Conservation (phyloP, 441 rosid genomes). For the Omphalea diandra region DNA sequence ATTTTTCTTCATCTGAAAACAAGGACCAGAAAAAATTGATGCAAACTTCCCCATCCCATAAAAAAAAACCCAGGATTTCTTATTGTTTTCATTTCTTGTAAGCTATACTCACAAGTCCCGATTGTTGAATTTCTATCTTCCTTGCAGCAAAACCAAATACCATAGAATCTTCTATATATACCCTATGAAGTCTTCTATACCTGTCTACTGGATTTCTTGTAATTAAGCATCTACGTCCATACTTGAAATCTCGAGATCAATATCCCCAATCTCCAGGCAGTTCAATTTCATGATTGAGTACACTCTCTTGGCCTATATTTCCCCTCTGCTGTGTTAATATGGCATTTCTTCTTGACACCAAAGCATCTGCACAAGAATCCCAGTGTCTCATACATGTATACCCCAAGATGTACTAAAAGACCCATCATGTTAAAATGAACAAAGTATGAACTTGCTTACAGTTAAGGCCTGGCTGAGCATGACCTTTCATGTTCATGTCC, state of each 20-base stretch:
- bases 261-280: constrained; percentile 76
- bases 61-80: too few relatives aligned
- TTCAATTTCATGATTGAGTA: constrained; percentile 36
- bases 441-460: constrained; percentile 34
- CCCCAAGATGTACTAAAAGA: neutral
- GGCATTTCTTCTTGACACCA: constrained; percentile 45
- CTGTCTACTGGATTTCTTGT: neutral
- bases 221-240: neutral
- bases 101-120: constrained; percentile 13
- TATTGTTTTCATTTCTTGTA: constrained; percentile 19
- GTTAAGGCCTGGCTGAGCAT: constrained; percentile 29
- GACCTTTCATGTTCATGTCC: constrained; percentile 13
- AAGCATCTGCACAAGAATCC: constrained; percentile 32
- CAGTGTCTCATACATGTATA: neutral
- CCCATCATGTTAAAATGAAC: neutral
- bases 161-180: too few relatives aligned
- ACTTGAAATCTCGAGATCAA: constrained; percentile 24
- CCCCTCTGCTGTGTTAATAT: constrained; percentile 38
- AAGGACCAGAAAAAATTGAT: neutral
- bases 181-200: constrained; percentile 1
- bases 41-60: constrained; percentile 22
- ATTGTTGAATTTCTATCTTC: constrained; percentile 16
- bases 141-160: constrained; percentile 12
- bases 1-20: neutral
- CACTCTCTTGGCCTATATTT: constrained; percentile 27